A percentile compares a stretch with the other conserved stretches of the same genome.
phyloP scores from a whole-genome alignment of 1,284 basidiomycete species.

The Xanthoconium separans region DNA sequence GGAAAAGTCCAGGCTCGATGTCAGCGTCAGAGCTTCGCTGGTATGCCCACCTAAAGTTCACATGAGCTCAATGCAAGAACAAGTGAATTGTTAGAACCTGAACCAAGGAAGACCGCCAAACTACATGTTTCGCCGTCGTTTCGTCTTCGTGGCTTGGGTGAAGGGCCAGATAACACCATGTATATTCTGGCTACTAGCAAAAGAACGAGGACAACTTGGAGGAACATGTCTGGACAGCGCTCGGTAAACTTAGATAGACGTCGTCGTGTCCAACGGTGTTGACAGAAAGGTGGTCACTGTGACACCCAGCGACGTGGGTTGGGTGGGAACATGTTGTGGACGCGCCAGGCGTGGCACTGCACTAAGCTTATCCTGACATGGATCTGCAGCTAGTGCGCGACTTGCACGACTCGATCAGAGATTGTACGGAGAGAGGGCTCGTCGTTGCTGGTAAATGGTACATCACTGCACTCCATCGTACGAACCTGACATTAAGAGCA shows the following conservation, averaged over 20 bases:
- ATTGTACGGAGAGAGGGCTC: slow-evolving; percentile 61
- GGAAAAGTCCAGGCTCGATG: slow-evolving; percentile 74
- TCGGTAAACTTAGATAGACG: not conserved
- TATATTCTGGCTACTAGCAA: slow-evolving; percentile 22
- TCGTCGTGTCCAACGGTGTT: too few relatives aligned
- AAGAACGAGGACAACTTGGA: slow-evolving; percentile 13
- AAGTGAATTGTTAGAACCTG: slow-evolving; percentile 37
- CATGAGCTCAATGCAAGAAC: slow-evolving; percentile 1
- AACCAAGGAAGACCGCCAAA: slow-evolving; percentile 60
- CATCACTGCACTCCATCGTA: slow-evolving; percentile 21
- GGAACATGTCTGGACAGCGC: slow-evolving; percentile 14
- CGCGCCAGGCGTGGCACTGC: not conserved
- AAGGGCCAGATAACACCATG: slow-evolving; percentile 14
- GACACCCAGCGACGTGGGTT: not conserved
- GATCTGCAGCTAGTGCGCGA: slow-evolving; percentile 40
- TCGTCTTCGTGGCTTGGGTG: slow-evolving; percentile 15
- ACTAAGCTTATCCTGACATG: slow-evolving; percentile 19
- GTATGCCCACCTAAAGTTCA: slow-evolving; percentile 84
- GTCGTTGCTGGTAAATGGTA: slow-evolving; percentile 73
- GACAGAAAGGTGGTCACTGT: too few relatives aligned
- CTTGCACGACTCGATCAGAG: slow-evolving; percentile 52
- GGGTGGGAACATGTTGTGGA: slow-evolving; percentile 18
- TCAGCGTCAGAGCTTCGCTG: slow-evolving; percentile 78
- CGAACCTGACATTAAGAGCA: slow-evolving; percentile 16
- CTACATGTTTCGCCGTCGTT: slow-evolving; percentile 32